These are phyloP conservation scores for Coemansia sp. DNA, from an alignment of 192 early-diverging fungal genomes.

Conservation along the genomic window DNA sequence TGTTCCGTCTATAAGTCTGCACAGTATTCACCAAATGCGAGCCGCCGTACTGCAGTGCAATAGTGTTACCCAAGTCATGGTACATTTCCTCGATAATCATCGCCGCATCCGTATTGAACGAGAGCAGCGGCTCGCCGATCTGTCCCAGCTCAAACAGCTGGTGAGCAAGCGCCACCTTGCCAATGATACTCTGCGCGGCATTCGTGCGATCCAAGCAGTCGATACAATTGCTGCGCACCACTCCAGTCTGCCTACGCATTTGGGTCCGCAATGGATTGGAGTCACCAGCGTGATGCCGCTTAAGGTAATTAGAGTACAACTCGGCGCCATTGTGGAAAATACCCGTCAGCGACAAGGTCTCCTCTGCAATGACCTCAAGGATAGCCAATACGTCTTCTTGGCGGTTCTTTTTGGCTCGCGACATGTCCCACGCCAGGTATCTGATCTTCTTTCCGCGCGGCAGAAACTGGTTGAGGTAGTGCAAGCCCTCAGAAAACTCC, in stretches of 20 bases:
- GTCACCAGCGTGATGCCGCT: conserved; percentile 24
- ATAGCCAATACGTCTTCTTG: conserved; percentile 87
- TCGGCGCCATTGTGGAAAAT: conserved; percentile 91
- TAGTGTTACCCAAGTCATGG: conserved; percentile 96
- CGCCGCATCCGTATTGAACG: conserved; percentile 90
- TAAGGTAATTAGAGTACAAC: conserved; percentile 47
- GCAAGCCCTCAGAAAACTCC: conserved; percentile 78
- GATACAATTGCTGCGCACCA: conserved; percentile 95
- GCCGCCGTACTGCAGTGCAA: conserved; percentile 93
- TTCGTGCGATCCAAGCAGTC: conserved; percentile 98
- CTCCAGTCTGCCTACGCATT: conserved; percentile 68
- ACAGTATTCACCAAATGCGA: conserved; percentile 98
- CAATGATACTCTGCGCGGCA: conserved; percentile 93
- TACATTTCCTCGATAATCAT: conserved; percentile 97
- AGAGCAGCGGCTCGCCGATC: conserved; percentile 70
- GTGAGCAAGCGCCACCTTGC: conserved; percentile 89
- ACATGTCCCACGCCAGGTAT: conserved; percentile 99
- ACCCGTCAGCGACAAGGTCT: conserved; percentile 79
- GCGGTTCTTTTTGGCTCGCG: conserved; percentile 85
- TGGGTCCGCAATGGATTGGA: conserved; percentile 1
- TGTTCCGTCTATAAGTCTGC: conserved; percentile 94
- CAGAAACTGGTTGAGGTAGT: conserved; percentile 89
- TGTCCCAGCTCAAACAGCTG: conserved; percentile 90
- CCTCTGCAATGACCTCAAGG: conserved; percentile 85
- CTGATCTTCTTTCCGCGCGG: conserved; percentile 74